Conservation (phyloP, 768 basidiomycete species). For the Ephemerocybe angulata region DNA sequence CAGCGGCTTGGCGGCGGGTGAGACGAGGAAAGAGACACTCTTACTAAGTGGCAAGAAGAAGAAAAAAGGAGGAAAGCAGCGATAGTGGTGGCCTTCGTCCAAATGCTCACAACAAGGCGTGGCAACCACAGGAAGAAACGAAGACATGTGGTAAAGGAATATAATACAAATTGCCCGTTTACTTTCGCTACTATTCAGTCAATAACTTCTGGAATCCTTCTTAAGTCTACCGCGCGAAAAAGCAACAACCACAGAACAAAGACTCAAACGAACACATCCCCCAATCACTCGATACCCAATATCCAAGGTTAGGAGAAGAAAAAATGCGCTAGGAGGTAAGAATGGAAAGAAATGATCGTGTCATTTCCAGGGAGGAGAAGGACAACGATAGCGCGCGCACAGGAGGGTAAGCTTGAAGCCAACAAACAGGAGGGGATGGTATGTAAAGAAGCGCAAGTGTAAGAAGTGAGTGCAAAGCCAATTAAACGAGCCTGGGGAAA, state of each 20-base stretch:
- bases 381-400: not conserved
- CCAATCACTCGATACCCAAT: not conserved
- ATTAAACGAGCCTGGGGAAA: not conserved
- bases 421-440: not conserved
- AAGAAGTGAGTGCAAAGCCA: not conserved
- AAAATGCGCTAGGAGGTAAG: not conserved
- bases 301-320: not conserved
- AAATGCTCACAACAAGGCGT: not conserved
- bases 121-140: not conserved
- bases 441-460: not conserved
- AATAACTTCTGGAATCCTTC: not conserved
- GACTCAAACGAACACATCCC: not conserved
- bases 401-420: not conserved
- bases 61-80: too few relatives aligned
- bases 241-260: not conserved
- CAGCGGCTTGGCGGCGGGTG: too few relatives aligned
- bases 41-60: too few relatives aligned
- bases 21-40: too few relatives aligned
- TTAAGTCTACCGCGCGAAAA: not conserved
- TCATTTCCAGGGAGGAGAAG: not conserved
- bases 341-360: not conserved
- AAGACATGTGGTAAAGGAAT: not conserved
- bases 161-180: conserved; percentile 2
- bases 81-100: not conserved
- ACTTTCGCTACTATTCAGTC: not conserved